Evolutionary conservation across 2,329 filamentous ascomycete species (phyloP), one percentile per base, ranked within the genome.

Genomic region (Macrophomina pseudophaseolina): DNA sequence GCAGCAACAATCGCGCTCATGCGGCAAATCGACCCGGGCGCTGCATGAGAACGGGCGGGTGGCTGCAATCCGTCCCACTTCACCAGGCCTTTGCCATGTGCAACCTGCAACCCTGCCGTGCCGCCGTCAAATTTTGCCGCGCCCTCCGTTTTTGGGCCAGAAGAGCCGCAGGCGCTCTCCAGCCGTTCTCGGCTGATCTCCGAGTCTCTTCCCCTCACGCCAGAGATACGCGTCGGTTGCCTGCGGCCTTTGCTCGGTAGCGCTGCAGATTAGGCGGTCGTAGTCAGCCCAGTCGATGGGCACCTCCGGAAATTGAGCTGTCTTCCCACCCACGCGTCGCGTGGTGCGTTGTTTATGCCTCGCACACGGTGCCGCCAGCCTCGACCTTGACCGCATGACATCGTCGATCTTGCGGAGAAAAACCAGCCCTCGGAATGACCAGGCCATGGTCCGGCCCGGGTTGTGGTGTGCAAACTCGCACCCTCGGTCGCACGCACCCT

Each of bases 21-120:
- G 58, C 58, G 58, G 42, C 58, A 62, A 62, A 62, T 62, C 58
- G 58, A 59, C 56, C 40, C 56, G 40, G 8, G 12, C 56, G 8
- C 56, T 33, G 56, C 56, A 59, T 32, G 30, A 59, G 40, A 5
- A 40, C 53, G 2, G 28, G 52, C 52, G 52, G 52, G 52, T 54
- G 52, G 52, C 52, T 54, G 52, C 44, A 42, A 42, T 62, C 44
- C 58, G 54, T 59, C 54, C 28, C 54, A 46, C 54, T 18, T 49
- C 44, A 38, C 58, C 42, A 62, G 23, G 2, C 23, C 8, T 14
- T 59, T 46, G 56, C 56, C 56, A 59, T 59, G 56, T 59, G 42
- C 16, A 32, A 48, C 56, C 28, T 33, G 56, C 40, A n/a, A 32
- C 56, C 28, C 40, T 59, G 56, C 54, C 38, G 54, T 35, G 30